Percentiles rank a stretch among this genome's conserved stretches.
Conservation (phyloP, 495 filamentous ascomycete genomes). For the Lepraria neglecta region DNA sequence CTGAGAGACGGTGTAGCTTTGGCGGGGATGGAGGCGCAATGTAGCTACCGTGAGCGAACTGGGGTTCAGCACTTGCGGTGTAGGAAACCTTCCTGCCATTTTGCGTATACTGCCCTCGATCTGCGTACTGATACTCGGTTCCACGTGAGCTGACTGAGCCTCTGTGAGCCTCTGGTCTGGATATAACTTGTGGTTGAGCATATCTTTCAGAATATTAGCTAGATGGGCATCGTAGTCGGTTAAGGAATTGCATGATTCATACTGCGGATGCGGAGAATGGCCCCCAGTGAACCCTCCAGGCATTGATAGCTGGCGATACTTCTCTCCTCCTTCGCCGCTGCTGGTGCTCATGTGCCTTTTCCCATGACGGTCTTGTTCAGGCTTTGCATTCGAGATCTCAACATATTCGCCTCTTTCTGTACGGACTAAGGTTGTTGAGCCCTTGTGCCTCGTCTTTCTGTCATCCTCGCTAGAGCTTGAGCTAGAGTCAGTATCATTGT, state of each 20-base stretch:
- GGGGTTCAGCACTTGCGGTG: constrained; percentile 32
- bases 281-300: constrained; percentile 28
- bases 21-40: constrained; percentile 30
- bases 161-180: constrained; percentile 25
- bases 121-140: constrained; percentile 33
- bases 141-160: constrained; percentile 22
- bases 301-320: constrained; percentile 30
- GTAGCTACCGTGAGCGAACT: constrained; percentile 35
- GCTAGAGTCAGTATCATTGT: constrained; percentile 25
- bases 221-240: background rate
- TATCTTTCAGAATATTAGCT: constrained; percentile 25
- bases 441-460: constrained; percentile 20
- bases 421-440: constrained; percentile 14
- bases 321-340: constrained; percentile 26
- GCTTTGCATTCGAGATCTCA: constrained; percentile 28
- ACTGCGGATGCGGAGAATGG: constrained; percentile 27
- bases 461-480: constrained; percentile 26
- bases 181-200: constrained; percentile 22
- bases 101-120: constrained; percentile 29
- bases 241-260: constrained; percentile 20
- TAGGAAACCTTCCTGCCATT: constrained; percentile 28
- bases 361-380: constrained; percentile 40
- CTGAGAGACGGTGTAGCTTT: constrained; percentile 45
- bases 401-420: constrained; percentile 24
- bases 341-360: constrained; percentile 22